These are phyloP conservation scores for Grosmannia clavigera DNA, from an alignment of 2,329 filamentous ascomycete species.

Conservation along the genomic window DNA sequence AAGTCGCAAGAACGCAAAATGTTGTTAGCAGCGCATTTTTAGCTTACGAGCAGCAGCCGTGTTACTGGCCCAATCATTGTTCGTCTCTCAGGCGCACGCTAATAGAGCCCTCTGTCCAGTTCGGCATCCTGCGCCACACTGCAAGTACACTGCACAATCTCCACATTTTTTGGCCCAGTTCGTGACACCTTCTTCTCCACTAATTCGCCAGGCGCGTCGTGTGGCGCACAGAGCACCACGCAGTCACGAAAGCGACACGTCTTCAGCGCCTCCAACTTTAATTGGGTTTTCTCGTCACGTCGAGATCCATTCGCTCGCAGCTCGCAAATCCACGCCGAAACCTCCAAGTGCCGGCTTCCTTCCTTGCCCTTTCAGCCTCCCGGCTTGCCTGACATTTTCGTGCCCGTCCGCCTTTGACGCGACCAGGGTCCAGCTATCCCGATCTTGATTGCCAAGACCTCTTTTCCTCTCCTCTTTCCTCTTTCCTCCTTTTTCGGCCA, in stretches of 20 bases:
- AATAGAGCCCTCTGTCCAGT: no score
- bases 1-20: neutral
- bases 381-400: neutral
- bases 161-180: neutral
- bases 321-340: neutral
- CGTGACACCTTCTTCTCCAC: neutral
- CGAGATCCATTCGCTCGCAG: conserved; percentile 3
- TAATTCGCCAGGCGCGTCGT: neutral
- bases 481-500: neutral
- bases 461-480: no score
- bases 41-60: neutral
- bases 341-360: neutral
- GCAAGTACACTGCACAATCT: no score
- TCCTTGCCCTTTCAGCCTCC: neutral
- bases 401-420: neutral
- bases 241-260: conserved; percentile 18
- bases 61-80: neutral
- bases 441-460: no score
- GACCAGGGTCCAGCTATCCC: neutral
- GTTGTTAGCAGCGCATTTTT: neutral
- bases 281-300: conserved; percentile 10
- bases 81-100: neutral
- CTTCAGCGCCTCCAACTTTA: conserved; percentile 11
- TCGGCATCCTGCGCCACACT: no score
- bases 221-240: conserved; percentile 3